phyloP scores from a whole-genome alignment of 2,329 filamentous ascomycete genomes.

The Daldinia sp. region DNA sequence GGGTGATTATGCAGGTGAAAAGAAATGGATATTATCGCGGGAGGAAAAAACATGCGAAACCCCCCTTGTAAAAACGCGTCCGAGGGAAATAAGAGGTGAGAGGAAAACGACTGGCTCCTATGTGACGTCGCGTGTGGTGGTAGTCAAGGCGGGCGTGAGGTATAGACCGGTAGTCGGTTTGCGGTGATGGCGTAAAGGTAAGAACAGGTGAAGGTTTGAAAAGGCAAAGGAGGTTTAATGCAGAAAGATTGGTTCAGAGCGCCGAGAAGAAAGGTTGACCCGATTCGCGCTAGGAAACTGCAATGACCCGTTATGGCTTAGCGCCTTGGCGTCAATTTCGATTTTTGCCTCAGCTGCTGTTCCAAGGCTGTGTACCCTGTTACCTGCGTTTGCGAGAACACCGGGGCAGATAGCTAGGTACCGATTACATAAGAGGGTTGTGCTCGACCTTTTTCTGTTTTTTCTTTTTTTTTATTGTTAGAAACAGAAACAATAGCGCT shows the following conservation, averaged over 20 bases:
- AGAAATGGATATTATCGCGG: conserved; percentile 33
- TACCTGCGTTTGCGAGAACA: neutral
- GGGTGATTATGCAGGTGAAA: conserved; percentile 44
- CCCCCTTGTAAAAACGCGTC: conserved; percentile 30
- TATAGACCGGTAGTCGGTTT: conserved; percentile 21
- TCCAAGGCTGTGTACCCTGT: conserved; percentile 10
- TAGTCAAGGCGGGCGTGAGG: conserved; percentile 13
- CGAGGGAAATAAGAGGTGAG: conserved; percentile 21
- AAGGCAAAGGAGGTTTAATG: conserved; percentile 49
- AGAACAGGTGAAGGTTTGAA: conserved; percentile 41
- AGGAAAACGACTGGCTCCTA: conserved; percentile 14
- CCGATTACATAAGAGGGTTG: conserved; percentile 7
- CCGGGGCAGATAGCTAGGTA: conserved; percentile 11
- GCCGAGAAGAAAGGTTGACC: conserved; percentile 41
- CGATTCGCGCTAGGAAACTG: conserved; percentile 36
- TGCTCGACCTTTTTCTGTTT: neutral
- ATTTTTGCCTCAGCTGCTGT: conserved; percentile 38
- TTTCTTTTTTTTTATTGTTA: neutral
- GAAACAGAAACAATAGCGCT: neutral
- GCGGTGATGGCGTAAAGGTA: conserved; percentile 30
- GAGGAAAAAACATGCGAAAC: conserved; percentile 31
- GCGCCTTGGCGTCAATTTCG: conserved; percentile 26
- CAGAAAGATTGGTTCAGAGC: conserved; percentile 40
- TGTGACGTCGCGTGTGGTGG: conserved; percentile 25
- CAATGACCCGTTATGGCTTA: conserved; percentile 31